A percentile compares a stretch with the other conserved stretches of the same genome.
phyloP scores from a whole-genome alignment of 257 asterid genomes.

The Phtheirospermum japonicum region DNA sequence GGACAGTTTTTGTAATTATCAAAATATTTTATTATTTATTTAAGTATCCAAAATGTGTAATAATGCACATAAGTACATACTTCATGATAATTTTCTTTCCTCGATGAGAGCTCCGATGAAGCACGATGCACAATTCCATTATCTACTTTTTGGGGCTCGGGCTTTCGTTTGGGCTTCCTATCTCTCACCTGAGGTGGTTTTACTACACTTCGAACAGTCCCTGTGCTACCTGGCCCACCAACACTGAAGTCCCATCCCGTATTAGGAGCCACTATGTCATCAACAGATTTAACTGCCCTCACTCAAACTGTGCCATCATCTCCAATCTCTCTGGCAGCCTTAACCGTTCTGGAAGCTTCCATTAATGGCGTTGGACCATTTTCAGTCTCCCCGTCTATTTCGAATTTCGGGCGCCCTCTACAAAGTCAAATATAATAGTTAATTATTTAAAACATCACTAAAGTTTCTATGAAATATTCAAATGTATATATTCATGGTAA shows the following conservation, averaged over 20 bases:
- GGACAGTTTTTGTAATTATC: no score
- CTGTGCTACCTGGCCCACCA: slow-evolving; percentile 72
- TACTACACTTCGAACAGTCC: slow-evolving; percentile 77
- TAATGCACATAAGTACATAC: slow-evolving; percentile 40
- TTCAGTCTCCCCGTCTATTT: slow-evolving; percentile 43
- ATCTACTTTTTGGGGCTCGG: slow-evolving; percentile 23
- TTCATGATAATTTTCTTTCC: slow-evolving; percentile 50
- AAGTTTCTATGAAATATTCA: slow-evolving; percentile 11
- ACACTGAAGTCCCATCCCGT: slow-evolving; percentile 98
- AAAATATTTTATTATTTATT: no score
- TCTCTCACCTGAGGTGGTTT: slow-evolving; percentile 92
- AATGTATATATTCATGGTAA: slow-evolving; percentile 1
- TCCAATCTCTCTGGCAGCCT: slow-evolving; percentile 37
- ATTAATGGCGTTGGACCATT: slow-evolving; percentile 35
- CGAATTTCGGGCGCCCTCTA: slow-evolving; percentile 67
- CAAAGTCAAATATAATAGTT: slow-evolving; percentile 2
- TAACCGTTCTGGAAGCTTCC: slow-evolving; percentile 56
- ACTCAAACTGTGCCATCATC: slow-evolving; percentile 45
- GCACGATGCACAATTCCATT: slow-evolving; percentile 45
- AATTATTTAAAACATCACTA: no score
- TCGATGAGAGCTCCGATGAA: slow-evolving; percentile 43
- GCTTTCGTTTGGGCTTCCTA: slow-evolving; percentile 51
- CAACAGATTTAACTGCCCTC: slow-evolving; percentile 52
- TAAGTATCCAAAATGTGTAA: no score
- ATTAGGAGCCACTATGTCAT: slow-evolving; percentile 32